Conservation (phyloP, 768 basidiomycete genomes). For the Mycena polygramma region DNA sequence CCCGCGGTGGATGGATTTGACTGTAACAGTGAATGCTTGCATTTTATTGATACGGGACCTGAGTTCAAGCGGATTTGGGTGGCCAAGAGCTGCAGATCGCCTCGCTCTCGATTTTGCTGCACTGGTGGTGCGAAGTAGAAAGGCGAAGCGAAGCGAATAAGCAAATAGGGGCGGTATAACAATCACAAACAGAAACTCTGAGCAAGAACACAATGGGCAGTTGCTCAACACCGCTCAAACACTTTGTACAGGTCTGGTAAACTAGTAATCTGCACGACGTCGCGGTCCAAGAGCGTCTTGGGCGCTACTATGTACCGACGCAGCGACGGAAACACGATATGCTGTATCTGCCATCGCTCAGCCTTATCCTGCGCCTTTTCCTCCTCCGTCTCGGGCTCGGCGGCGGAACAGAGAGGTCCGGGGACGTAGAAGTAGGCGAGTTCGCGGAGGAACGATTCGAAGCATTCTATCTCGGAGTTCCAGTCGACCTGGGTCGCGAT, state of each 20-base stretch:
- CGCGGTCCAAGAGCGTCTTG: slow-evolving; percentile 73
- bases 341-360: slow-evolving; percentile 89
- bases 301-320: slow-evolving; percentile 80
- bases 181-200: no score
- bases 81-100: no score
- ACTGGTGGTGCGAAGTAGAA: no score
- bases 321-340: slow-evolving; percentile 90
- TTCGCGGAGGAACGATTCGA: slow-evolving; percentile 87
- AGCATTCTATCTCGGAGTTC: slow-evolving; percentile 88
- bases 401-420: slow-evolving; percentile 56
- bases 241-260: slow-evolving; percentile 94
- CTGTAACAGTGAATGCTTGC: no score
- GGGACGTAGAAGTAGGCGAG: slow-evolving; percentile 93
- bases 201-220: no score
- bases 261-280: slow-evolving; percentile 90
- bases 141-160: no score
- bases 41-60: no score
- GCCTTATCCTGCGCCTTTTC: slow-evolving; percentile 65
- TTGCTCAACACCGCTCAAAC: slow-evolving; percentile 86
- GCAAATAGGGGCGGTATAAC: no score
- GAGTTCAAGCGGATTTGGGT: no score
- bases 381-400: slow-evolving; percentile 42
- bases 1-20: no score
- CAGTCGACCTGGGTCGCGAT: slow-evolving; percentile 79
- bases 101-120: no score